Base-by-base conservation (phyloP, 495 filamentous ascomycete genomes). In the Aspergillus sparsus region DNA sequence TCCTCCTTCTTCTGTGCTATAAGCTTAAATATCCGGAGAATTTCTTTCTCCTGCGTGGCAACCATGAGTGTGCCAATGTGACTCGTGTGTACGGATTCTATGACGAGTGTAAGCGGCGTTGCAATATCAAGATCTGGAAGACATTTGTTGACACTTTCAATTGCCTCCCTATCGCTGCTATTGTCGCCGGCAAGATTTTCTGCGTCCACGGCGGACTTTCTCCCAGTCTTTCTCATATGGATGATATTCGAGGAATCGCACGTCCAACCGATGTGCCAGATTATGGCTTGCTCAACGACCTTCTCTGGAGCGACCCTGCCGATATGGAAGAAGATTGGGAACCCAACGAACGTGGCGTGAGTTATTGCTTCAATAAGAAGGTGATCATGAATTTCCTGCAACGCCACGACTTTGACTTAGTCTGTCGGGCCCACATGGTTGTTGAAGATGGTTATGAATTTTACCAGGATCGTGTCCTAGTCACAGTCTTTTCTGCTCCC, bases 401-500 rank as follows among this genome's bases (percentile, higher is more conserved):
- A 54, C 84, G 87, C 37, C 93, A 98, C 70, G 94, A 99, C 68
- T 99, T 99, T 70, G 94, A 99, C 74, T 75, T 99, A 37, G 93
- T 99, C 35, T 98, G 95, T 71, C 84, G 94, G 51, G 94, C 94
- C 52, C 94, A 99, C 79, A 99, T 99, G 94, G 94, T 99, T 51
- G 94, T 99, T 15, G 94, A 99, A 71, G 94, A 99, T 76, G 94
- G 94, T 12, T 99, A 99, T 76, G 94, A 99, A 66, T 99, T 99
- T 74, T 99, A 97, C 70, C 94, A 90, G 52, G 94, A 99, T 66
- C 85, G 94, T 44, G 89, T 97, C 57, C 75, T 99, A 32, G 94
- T 99, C 52, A 99, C 94, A 1, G 94, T 99, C 9, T 99, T 98
- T 68, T 97, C 92, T 55, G 94, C 94, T 31, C 94, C 94, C 21